phyloP scores from a whole-genome alignment of 805 yeast genomes.

The Jamesozyma rosinii region DNA sequence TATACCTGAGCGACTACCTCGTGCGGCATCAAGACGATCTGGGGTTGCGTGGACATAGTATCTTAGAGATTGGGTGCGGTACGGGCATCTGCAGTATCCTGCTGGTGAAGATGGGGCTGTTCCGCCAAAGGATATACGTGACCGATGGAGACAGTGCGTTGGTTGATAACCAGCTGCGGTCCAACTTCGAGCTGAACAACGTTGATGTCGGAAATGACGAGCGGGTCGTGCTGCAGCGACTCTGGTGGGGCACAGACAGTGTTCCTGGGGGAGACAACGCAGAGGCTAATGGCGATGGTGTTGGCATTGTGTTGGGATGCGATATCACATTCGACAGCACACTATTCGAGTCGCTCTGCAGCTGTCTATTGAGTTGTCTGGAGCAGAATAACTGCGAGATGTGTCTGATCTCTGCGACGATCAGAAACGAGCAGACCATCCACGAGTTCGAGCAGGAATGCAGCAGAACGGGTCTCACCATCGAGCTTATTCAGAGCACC shows the following conservation, averaged over 20 bases:
- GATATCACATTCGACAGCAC: conserved; percentile 79
- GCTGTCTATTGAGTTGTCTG: conserved; percentile 32
- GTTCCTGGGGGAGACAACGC: conserved; percentile 27
- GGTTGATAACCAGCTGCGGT: conserved; percentile 16
- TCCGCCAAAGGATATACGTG: conserved; percentile 11
- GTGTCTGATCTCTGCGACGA: conserved; percentile 42
- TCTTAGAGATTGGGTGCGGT: conserved; percentile 81
- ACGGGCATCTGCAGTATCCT: conserved; percentile 57
- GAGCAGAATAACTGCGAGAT: conserved; percentile 12
- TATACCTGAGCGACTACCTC: conserved; percentile 47
- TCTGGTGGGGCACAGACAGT: conserved; percentile 53
- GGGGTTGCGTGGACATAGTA: conserved; percentile 7
- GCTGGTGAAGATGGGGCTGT: conserved; percentile 8
- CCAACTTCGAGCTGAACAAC: conserved; percentile 40
- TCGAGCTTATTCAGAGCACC: conserved; percentile 19
- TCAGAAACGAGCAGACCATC: conserved; percentile 51
- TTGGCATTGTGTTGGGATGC: conserved; percentile 52
- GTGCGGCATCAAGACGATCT: not conserved
- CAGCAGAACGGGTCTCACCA: conserved; percentile 11
- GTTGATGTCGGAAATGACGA: conserved; percentile 9
- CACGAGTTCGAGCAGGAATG: conserved; percentile 35
- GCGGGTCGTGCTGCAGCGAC: conserved; percentile 29
- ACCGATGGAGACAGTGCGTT: conserved; percentile 29
- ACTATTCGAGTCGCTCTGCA: conserved; percentile 46
- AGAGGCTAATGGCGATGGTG: conserved; percentile 12